Base-by-base conservation (phyloP, 495 filamentous ascomycete genomes). In the Aspergillus funiculosus region DNA sequence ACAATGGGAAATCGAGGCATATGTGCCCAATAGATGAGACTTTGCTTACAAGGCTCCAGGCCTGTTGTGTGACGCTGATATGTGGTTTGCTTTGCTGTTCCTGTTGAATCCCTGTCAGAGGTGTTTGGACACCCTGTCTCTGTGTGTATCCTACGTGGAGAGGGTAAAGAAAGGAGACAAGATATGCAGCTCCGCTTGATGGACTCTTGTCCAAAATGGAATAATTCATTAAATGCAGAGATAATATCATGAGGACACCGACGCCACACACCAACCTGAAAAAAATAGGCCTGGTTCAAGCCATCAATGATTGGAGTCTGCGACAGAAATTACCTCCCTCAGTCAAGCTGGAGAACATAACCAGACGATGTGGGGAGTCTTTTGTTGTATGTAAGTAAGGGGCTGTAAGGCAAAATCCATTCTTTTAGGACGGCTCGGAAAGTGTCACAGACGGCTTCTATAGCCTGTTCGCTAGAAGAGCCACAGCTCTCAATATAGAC, bases 401-500 rank as follows among this genome's bases (percentile, higher is more conserved):
- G 67, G 11, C 68, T 59, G 43, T 63, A 72, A 10, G 54, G 59
- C 38, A 59, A 52, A 34, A 85, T 77, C 82, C 81, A 86, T 61
- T 83, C 74, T 24, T 63, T 63, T 43, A 72, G 47, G 34, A 86
- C 65, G 42, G 69, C 61, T 32, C 64, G 43, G 43, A 78, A 70
- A 11, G 76, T 67, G 45, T 77, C 69, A 48, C 74, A 66, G 22
- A 82, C 82, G 4, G 71, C 69, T 22, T 60, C 51, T 32, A 69
- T 68, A 7, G 81, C 81, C 17, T 64, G 58, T 11, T 71, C 66
- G 15, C 58, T 60, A 36, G 67, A 67, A 21, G 60, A 40, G 36
- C 72, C 66, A 40, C 68, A 71, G 56, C 75, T 75, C 53, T 81
- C 77, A 36, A 81, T 71, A 44, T 80, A 81, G 46, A 78, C 75